Evolutionary conservation across 805 yeast species (phyloP).

Genomic region (Myxozyma neglecta): DNA sequence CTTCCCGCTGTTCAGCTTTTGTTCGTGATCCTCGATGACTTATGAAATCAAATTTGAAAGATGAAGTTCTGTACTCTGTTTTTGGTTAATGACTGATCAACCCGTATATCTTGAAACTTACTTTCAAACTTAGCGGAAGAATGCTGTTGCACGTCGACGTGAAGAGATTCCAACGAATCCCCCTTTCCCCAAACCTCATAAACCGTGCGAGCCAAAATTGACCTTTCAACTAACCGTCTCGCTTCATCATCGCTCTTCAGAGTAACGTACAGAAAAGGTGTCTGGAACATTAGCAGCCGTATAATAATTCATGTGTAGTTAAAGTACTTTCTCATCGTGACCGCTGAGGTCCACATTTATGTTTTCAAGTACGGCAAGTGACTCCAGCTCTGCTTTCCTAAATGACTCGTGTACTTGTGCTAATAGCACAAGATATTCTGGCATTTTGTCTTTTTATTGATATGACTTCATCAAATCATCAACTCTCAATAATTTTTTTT

Average conservation of each 20-base stretch:
- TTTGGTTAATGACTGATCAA: background rate
- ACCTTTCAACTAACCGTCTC: slow-evolving; percentile 56
- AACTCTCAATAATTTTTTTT: background rate
- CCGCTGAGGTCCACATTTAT: slow-evolving; percentile 58
- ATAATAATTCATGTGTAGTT: background rate
- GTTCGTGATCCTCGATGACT: slow-evolving; percentile 69
- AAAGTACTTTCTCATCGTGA: slow-evolving; percentile 50
- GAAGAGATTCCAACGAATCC: slow-evolving; percentile 54
- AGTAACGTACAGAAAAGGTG: slow-evolving; percentile 72
- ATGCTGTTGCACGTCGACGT: slow-evolving; percentile 48
- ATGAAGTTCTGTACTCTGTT: slow-evolving; percentile 43
- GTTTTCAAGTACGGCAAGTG: slow-evolving; percentile 67
- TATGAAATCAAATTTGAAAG: slow-evolving; percentile 83
- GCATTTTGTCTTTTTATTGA: slow-evolving; percentile 35
- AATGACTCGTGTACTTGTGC: slow-evolving; percentile 83
- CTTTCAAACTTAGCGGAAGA: slow-evolving; percentile 1
- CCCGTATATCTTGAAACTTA: slow-evolving; percentile 24
- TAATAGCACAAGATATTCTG: slow-evolving; percentile 70
- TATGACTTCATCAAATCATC: background rate
- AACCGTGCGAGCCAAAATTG: slow-evolving; percentile 70
- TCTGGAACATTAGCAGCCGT: slow-evolving; percentile 24
- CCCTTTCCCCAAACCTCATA: slow-evolving; percentile 88
- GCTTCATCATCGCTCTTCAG: slow-evolving; percentile 72
- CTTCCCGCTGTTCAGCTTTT: slow-evolving; percentile 51
- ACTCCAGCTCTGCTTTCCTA: slow-evolving; percentile 77